A percentile compares a stretch with the other conserved stretches of the same genome.
These are phyloP conservation scores for Globisporangium carolinianum DNA, from an alignment of 352 stramenopile genomes.

Conservation along the genomic window DNA sequence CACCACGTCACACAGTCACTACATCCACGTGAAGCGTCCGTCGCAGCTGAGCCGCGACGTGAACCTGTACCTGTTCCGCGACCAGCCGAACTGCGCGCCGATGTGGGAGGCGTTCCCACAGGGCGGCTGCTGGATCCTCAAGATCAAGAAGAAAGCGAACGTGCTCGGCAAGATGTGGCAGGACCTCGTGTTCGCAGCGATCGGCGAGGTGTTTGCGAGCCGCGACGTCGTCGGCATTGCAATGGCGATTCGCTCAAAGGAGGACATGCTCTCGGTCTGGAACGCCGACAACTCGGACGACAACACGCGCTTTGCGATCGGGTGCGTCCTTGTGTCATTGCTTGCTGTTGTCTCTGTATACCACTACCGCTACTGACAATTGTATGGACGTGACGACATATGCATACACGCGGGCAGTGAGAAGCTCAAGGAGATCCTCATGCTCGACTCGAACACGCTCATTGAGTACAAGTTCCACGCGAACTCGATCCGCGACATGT, in stretches of 20 bases:
- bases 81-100: conserved; percentile 78
- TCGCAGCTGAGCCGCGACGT: conserved; percentile 88
- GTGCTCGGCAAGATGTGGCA: conserved; percentile 94
- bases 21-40: conserved; percentile 92
- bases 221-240: conserved; percentile 90
- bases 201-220: conserved; percentile 89
- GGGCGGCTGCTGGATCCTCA: conserved; percentile 93
- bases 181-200: conserved; percentile 88
- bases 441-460: conserved; percentile 91
- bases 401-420: conserved; percentile 38
- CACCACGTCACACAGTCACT: conserved; percentile 38
- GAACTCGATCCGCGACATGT: conserved; percentile 91
- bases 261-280: conserved; percentile 93
- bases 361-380: conserved; percentile 4
- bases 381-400: neutral
- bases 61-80: conserved; percentile 92
- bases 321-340: conserved; percentile 23
- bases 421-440: conserved; percentile 92
- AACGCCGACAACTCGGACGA: conserved; percentile 91
- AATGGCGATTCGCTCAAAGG: conserved; percentile 91
- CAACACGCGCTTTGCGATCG: conserved; percentile 76
- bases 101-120: conserved; percentile 92
- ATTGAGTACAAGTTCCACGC: conserved; percentile 95
- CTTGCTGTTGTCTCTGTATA: neutral
- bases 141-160: conserved; percentile 93